Evolutionary conservation across 441 rosid genomes (phyloP).

Genomic region (Viola pubescens): DNA sequence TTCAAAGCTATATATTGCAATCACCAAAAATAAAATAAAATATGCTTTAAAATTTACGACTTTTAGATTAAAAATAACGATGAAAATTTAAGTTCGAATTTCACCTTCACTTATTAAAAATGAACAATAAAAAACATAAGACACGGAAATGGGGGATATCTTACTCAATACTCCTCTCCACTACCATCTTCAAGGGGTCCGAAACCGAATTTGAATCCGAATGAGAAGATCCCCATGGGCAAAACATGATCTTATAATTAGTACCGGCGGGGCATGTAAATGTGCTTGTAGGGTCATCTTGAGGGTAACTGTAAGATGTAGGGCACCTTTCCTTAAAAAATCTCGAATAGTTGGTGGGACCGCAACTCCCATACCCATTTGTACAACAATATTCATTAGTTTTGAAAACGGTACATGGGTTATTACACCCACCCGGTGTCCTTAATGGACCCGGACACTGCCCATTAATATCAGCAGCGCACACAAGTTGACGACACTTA

Average conservation of each 20-base stretch:
- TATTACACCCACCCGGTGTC: constrained; percentile 40
- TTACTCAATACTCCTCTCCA: too few relatives aligned
- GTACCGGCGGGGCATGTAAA: constrained; percentile 41
- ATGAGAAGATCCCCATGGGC: constrained; percentile 23
- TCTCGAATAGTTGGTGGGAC: constrained; percentile 34
- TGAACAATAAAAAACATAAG: too few relatives aligned
- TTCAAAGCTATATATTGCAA: too few relatives aligned
- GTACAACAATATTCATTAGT: constrained; percentile 47
- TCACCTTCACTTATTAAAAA: too few relatives aligned
- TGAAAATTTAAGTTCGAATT: too few relatives aligned
- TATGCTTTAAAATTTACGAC: too few relatives aligned
- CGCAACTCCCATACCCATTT: constrained; percentile 31
- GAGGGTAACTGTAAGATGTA: constrained; percentile 45
- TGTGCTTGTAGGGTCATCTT: constrained; percentile 36
- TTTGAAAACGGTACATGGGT: constrained; percentile 38
- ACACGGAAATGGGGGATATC: too few relatives aligned
- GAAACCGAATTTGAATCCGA: neutral
- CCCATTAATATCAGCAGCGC: constrained; percentile 30
- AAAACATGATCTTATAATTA: constrained; percentile 40
- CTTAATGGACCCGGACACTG: constrained; percentile 34
- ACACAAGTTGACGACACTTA: constrained; percentile 22
- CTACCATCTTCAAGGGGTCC: neutral
- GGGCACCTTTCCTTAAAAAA: constrained; percentile 46
- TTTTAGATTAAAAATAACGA: too few relatives aligned
- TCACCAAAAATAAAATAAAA: too few relatives aligned